Evolutionary conservation across 2,329 filamentous ascomycete species (phyloP).

Genomic region (Gremmenia infestans): DNA sequence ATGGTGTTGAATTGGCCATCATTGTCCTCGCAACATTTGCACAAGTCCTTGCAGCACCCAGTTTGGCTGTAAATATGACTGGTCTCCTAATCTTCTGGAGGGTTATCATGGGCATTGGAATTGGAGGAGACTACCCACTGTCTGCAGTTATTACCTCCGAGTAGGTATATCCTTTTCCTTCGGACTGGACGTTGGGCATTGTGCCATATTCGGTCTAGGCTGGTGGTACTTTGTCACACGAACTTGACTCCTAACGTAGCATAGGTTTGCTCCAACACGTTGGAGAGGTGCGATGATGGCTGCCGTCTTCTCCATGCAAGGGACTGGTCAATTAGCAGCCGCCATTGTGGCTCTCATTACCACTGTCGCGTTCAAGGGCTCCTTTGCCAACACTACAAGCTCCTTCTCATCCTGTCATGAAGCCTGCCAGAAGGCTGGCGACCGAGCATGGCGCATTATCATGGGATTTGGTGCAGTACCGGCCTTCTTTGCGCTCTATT

Average conservation of each 20-base stretch:
- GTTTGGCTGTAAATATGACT: conserved; percentile 53
- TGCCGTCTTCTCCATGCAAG: conserved; percentile 80
- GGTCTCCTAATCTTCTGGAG: conserved; percentile 69
- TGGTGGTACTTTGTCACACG: too few species aligned
- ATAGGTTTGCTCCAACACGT: conserved; percentile 70
- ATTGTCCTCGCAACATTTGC: conserved; percentile 67
- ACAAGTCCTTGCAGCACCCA: conserved; percentile 58
- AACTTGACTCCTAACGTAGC: background rate
- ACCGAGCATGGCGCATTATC: conserved; percentile 78
- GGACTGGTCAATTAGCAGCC: conserved; percentile 70
- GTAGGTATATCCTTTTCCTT: conserved; percentile 27
- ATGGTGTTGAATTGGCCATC: conserved; percentile 69
- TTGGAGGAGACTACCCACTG: conserved; percentile 79
- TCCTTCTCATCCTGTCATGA: conserved; percentile 50
- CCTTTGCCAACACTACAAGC: conserved; percentile 40
- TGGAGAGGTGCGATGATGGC: conserved; percentile 83
- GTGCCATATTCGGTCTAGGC: too few species aligned
- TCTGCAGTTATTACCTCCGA: conserved; percentile 71
- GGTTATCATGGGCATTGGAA: conserved; percentile 71
- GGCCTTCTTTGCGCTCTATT: conserved; percentile 76
- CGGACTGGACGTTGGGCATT: background rate
- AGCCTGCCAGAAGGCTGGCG: conserved; percentile 63
- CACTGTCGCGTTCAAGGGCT: conserved; percentile 56
- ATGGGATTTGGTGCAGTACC: conserved; percentile 76
- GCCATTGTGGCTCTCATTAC: conserved; percentile 67